A percentile compares a stretch with the other conserved stretches of the same genome.
Conservation (phyloP, 176 grass and related monocot genomes). For the Panicum miliaceum region DNA sequence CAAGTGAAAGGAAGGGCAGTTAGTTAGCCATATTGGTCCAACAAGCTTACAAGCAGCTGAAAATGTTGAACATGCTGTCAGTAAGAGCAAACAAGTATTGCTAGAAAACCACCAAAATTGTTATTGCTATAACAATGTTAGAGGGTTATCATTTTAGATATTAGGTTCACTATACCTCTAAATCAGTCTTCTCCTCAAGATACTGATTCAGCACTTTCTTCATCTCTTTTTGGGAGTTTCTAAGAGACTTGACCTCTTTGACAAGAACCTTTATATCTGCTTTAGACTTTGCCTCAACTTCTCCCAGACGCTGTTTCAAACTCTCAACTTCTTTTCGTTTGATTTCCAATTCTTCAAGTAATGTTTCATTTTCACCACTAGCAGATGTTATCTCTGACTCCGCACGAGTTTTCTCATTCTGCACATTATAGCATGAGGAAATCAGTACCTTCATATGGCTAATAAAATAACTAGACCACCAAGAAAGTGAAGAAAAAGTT, state of each 20-base stretch:
- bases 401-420: conserved; percentile 76
- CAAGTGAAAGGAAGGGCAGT: neutral
- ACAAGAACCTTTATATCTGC: conserved; percentile 89
- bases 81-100: conserved; percentile 27
- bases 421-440: conserved; percentile 28
- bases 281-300: conserved; percentile 91
- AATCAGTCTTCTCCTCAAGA: conserved; percentile 81
- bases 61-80: conserved; percentile 36
- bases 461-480: conserved; percentile 30
- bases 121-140: conserved; percentile 9
- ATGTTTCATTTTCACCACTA: conserved; percentile 68
- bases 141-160: conserved; percentile 11
- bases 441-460: conserved; percentile 29
- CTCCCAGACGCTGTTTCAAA: conserved; percentile 68
- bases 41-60: conserved; percentile 9
- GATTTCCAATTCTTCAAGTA: conserved; percentile 68
- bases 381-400: conserved; percentile 69
- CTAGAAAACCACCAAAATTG: neutral
- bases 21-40: conserved; percentile 16
- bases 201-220: conserved; percentile 71
- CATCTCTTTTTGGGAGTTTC: conserved; percentile 88
- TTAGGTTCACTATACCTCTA: conserved; percentile 64
- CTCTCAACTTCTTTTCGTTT: conserved; percentile 76
- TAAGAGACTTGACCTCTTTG: conserved; percentile 93
- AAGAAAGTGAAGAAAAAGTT: conserved; percentile 17